These are phyloP conservation scores for Toxoplasma gondii DNA, from an alignment of 169 alveolate species.

Conservation along the genomic window DNA sequence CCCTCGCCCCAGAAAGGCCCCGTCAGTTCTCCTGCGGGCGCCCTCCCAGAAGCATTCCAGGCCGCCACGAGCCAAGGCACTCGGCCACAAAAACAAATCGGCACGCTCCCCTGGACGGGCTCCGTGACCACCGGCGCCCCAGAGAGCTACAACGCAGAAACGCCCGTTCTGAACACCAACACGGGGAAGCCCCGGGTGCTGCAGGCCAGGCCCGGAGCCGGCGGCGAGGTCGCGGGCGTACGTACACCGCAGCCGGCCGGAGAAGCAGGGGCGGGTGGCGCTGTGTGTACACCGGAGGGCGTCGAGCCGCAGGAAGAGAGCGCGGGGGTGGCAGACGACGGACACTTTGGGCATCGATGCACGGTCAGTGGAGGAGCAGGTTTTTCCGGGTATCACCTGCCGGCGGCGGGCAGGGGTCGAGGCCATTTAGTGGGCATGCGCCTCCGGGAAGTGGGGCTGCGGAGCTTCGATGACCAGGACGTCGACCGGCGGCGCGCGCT, in stretches of 20 bases:
- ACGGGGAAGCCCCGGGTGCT: too few species aligned
- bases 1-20: not conserved
- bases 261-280: not conserved
- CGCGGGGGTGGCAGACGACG: not conserved
- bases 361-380: not conserved
- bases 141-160: too few species aligned
- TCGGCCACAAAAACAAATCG: not conserved
- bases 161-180: too few species aligned
- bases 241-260: not conserved
- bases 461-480: conserved; percentile 74
- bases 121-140: not conserved
- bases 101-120: conserved; percentile 31
- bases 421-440: conserved; percentile 66
- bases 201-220: not conserved
- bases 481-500: conserved; percentile 66
- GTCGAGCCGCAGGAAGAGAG: too few species aligned
- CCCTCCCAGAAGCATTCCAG: not conserved
- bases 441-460: conserved; percentile 71
- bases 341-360: not conserved
- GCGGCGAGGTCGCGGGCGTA: not conserved
- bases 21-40: too few species aligned
- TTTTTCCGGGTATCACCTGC: not conserved
- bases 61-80: not conserved
- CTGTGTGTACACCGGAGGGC: not conserved
- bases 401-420: not conserved